Evolutionary conservation across 345 rosid species (phyloP).

Genomic region (Rhodomyrtus tomentosa): DNA sequence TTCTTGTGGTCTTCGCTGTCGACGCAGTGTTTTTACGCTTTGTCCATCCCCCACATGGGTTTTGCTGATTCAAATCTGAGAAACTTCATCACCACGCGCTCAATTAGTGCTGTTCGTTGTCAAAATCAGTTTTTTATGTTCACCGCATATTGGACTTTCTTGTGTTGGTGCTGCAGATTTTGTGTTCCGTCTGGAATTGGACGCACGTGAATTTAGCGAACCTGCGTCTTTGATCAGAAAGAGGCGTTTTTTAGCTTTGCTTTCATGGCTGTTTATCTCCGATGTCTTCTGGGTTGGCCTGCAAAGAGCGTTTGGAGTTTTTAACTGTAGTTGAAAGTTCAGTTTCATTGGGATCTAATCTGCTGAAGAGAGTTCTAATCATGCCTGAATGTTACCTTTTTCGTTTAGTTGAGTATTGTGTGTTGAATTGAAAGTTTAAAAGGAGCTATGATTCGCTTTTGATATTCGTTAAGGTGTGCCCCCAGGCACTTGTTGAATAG

Average conservation of each 20-base stretch:
- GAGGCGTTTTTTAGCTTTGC: background rate
- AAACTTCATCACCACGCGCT: background rate
- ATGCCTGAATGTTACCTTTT: background rate
- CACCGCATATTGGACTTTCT: background rate
- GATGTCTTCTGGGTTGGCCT: background rate
- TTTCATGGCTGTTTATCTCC: background rate
- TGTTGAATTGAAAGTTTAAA: background rate
- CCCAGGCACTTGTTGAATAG: background rate
- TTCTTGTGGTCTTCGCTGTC: background rate
- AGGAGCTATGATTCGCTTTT: background rate
- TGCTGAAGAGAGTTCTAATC: background rate
- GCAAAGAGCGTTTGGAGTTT: background rate
- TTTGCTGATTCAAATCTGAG: background rate
- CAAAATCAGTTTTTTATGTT: background rate
- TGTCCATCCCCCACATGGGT: background rate
- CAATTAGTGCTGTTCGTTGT: background rate
- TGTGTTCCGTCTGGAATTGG: background rate
- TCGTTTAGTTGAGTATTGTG: background rate
- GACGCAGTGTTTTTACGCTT: background rate
- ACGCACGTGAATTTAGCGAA: background rate
- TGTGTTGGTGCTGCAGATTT: background rate
- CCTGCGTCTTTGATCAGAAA: background rate
- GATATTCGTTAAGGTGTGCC: background rate
- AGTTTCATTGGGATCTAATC: background rate
- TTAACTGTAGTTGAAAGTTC: background rate